Evolutionary conservation across 2,329 filamentous ascomycete genomes (phyloP), one percentile per base, ranked within the genome.

Genomic region (Pyrenophora teres): DNA sequence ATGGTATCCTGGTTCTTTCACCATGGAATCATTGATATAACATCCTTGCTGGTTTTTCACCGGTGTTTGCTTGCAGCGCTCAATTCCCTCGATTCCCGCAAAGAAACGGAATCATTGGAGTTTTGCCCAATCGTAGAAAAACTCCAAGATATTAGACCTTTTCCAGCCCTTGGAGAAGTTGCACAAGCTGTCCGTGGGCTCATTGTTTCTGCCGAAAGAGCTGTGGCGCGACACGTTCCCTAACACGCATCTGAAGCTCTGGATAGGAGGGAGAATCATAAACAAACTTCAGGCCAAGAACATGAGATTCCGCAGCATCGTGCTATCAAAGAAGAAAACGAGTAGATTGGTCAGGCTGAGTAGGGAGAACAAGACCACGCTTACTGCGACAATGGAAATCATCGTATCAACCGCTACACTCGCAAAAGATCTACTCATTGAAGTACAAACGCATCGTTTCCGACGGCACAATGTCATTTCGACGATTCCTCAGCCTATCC

Each of bases 21-120:
- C 44, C 77, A 80, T 63, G 73, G 71, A 5, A 66, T 79, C 47
- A 74, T 73, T 4, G 78, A 80, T 59, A 77, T 76, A 2, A 64
- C 60, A 6, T 77, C 76, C 2, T 74, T 73, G 0, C 70, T 76
- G 39, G 69, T 72, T 1, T 79, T 79, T 50, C 77, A 79, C 50
- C 56, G 61, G 4, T 62, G 69, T 0, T 77, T 80, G 43, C 62
- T 69, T 2, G n/a, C 37, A n/a, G 74, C 74, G 3, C 12, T 37
- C 4, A 37, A 21, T 19, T 21, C 35, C 16, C n/a, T 37, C 35
- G 3, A 9, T 7, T 19, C n/a, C 6, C 16, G 12, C 16, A 37
- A 18, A 30, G 27, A 30, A 30, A 12, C 10, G 3, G 27, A 30
- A 16, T 7, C 16, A 2, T 7, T 37, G 12, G 9, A 37, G 18